Conservation (phyloP, 257 asterid species). For the Solanum clarkiae region DNA sequence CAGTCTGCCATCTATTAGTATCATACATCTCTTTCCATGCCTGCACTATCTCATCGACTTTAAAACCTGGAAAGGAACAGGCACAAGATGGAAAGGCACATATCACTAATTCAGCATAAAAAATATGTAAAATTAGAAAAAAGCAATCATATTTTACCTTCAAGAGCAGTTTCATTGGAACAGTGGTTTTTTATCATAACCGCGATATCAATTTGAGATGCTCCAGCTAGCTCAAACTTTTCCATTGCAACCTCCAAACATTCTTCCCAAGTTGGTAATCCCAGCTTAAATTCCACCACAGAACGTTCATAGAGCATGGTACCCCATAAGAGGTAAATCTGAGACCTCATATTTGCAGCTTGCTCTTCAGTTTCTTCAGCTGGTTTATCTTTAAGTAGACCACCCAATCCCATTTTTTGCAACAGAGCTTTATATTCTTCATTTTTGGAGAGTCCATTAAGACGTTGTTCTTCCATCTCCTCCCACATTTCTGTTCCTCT, state of each 20-base stretch:
- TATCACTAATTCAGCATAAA: background rate
- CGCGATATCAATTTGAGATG: constrained; percentile 73
- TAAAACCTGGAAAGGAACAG: constrained; percentile 43
- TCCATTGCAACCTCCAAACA: constrained; percentile 90
- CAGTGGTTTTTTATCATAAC: constrained; percentile 94
- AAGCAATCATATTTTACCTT: constrained; percentile 29
- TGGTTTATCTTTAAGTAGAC: constrained; percentile 36
- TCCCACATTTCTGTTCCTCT: constrained; percentile 92
- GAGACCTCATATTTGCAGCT: constrained; percentile 61
- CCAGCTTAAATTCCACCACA: constrained; percentile 76
- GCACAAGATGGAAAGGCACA: background rate
- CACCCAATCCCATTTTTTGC: constrained; percentile 53
- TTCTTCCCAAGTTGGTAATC: constrained; percentile 87
- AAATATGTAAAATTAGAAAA: background rate
- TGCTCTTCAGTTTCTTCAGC: constrained; percentile 60
- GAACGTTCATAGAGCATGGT: constrained; percentile 86
- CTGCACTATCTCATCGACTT: constrained; percentile 92
- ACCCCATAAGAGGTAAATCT: constrained; percentile 85
- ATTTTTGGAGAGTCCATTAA: constrained; percentile 64
- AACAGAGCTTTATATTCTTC: constrained; percentile 55
- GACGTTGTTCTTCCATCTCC: constrained; percentile 85
- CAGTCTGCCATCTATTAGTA: constrained; percentile 72
- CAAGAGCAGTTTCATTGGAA: constrained; percentile 87
- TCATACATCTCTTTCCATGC: constrained; percentile 99
- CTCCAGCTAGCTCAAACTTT: constrained; percentile 83